These are phyloP conservation scores for Hibiscus trionum DNA, from an alignment of 345 rosid genomes.

Conservation along the genomic window DNA sequence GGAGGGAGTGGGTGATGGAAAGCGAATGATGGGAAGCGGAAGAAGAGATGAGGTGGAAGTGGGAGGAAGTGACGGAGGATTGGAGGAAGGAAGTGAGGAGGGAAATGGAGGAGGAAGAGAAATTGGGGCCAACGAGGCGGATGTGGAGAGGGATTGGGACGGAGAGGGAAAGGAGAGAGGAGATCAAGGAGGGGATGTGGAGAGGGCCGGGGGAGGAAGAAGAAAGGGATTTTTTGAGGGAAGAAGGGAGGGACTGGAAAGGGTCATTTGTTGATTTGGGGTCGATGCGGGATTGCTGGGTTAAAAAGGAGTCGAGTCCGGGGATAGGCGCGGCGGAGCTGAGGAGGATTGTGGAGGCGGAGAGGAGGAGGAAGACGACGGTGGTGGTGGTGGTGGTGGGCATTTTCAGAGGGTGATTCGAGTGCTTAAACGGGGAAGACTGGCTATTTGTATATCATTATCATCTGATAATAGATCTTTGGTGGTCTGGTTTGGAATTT, in stretches of 20 bases:
- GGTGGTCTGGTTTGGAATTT: background rate
- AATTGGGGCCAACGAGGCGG: constrained; percentile 53
- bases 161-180: constrained; percentile 44
- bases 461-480: background rate
- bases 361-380: constrained; percentile 9
- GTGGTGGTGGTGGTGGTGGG: constrained; percentile 20
- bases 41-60: constrained; percentile 40
- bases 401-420: background rate
- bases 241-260: constrained; percentile 47
- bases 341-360: constrained; percentile 4
- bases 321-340: constrained; percentile 27
- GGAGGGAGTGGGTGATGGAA: constrained; percentile 37
- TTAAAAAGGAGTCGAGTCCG: constrained; percentile 58
- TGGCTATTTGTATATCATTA: background rate
- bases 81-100: constrained; percentile 30
- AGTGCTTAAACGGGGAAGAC: background rate
- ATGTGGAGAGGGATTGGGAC: constrained; percentile 49
- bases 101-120: constrained; percentile 48
- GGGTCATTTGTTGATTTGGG: constrained; percentile 65
- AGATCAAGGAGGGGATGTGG: constrained; percentile 24
- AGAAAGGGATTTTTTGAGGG: constrained; percentile 43
- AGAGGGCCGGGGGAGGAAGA: constrained; percentile 22
- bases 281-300: constrained; percentile 45
- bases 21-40: constrained; percentile 30
- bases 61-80: constrained; percentile 26